Evolutionary conservation across 129 eudicot species (phyloP).

Genomic region (Artemisia argyi): DNA sequence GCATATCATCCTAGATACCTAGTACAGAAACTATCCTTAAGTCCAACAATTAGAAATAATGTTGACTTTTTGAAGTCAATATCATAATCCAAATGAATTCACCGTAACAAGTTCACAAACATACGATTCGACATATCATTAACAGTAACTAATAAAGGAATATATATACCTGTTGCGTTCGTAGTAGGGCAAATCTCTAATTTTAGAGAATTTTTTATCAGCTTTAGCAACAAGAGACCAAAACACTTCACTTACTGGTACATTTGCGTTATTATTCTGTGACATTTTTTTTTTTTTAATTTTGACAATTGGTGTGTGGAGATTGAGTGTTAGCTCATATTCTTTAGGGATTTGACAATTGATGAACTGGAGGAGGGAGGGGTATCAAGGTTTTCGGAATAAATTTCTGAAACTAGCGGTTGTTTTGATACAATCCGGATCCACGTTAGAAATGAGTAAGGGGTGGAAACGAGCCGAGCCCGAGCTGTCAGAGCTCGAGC

Average conservation of each 20-base stretch:
- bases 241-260: slow-evolving; percentile 80
- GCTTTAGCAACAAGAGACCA: slow-evolving; percentile 95
- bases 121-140: too few relatives aligned
- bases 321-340: background rate
- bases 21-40: background rate
- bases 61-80: background rate
- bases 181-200: slow-evolving; percentile 92
- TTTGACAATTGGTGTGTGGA: background rate
- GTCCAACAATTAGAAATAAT: background rate
- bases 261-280: slow-evolving; percentile 42
- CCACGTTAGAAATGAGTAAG: too few relatives aligned
- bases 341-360: background rate
- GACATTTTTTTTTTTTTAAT: slow-evolving; percentile 33
- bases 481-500: too few relatives aligned
- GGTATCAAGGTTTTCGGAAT: background rate
- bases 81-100: background rate
- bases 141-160: too few relatives aligned
- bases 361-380: too few relatives aligned
- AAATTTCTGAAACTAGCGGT: background rate
- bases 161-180: slow-evolving; percentile 86
- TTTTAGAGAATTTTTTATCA: slow-evolving; percentile 90
- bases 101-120: too few relatives aligned
- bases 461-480: too few relatives aligned
- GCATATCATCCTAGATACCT: too few relatives aligned
- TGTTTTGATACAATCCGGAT: too few relatives aligned